Percentiles rank a stretch among this genome's conserved stretches.
These are phyloP conservation scores for Aspergillus fructus DNA, from an alignment of 2,329 filamentous ascomycete species.

Conservation along the genomic window DNA sequence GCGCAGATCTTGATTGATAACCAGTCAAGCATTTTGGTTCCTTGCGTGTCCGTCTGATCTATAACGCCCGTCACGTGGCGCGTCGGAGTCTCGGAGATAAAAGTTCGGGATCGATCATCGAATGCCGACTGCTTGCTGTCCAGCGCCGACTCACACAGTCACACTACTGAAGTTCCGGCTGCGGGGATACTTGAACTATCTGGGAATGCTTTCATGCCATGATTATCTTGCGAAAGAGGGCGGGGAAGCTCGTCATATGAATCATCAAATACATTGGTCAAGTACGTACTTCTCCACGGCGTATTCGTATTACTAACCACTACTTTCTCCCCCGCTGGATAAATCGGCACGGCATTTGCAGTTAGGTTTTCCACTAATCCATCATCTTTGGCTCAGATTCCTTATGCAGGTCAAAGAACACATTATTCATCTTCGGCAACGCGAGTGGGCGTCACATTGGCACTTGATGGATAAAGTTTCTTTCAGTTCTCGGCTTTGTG, in stretches of 20 bases:
- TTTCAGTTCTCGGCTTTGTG: neutral
- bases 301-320: neutral
- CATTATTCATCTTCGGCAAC: neutral
- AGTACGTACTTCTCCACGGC: no score
- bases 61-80: neutral
- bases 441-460: neutral
- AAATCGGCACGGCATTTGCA: slow-evolving; percentile 22
- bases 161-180: no score
- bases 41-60: neutral
- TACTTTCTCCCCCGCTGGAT: slow-evolving; percentile 20
- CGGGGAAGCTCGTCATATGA: neutral
- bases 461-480: neutral
- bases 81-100: neutral
- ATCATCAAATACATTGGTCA: neutral
- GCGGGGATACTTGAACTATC: neutral
- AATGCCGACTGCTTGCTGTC: neutral
- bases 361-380: neutral
- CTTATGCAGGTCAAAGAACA: neutral
- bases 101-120: neutral
- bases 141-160: no score
- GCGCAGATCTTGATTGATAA: neutral
- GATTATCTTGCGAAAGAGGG: no score
- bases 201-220: no score
- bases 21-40: neutral
- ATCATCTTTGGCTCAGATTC: neutral